Evolutionary conservation across 345 rosid genomes (phyloP).

Genomic region (Rhizophora apiculata): DNA sequence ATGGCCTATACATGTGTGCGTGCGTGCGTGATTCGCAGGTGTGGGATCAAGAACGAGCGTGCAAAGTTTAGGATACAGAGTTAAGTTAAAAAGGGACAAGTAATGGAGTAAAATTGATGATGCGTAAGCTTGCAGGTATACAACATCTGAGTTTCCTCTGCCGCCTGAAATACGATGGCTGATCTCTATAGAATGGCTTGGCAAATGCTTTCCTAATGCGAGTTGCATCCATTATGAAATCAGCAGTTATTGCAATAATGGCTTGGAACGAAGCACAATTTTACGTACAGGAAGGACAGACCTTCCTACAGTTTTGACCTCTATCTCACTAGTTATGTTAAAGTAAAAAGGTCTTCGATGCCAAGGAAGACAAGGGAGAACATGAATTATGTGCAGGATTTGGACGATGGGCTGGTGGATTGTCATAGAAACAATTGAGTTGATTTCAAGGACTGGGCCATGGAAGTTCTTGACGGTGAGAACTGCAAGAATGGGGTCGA

Average conservation of each 20-base stretch:
- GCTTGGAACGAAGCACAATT: slow-evolving; percentile 76
- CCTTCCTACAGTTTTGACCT: slow-evolving; percentile 84
- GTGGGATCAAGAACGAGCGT: slow-evolving; percentile 64
- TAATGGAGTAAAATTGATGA: slow-evolving; percentile 1
- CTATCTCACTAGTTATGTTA: slow-evolving; percentile 76
- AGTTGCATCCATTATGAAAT: slow-evolving; percentile 81
- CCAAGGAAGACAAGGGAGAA: slow-evolving; percentile 74
- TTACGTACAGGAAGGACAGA: slow-evolving; percentile 73
- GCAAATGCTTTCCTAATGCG: slow-evolving; percentile 51
- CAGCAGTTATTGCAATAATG: slow-evolving; percentile 63
- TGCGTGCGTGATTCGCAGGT: slow-evolving; percentile 95
- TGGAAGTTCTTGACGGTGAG: slow-evolving; percentile 73
- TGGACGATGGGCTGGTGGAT: slow-evolving; percentile 50
- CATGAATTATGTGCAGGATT: slow-evolving; percentile 48
- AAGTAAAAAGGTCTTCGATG: slow-evolving; percentile 80
- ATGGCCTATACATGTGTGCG: slow-evolving; percentile 66
- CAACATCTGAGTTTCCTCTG: slow-evolving; percentile 82
- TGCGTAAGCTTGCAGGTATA: slow-evolving; percentile 46
- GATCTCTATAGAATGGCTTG: slow-evolving; percentile 73
- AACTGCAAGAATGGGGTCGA: not conserved
- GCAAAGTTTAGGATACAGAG: slow-evolving; percentile 58
- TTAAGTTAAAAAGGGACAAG: not conserved
- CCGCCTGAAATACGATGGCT: slow-evolving; percentile 78
- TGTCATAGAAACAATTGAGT: slow-evolving; percentile 26
- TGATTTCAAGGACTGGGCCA: slow-evolving; percentile 63